phyloP scores from a whole-genome alignment of 306 rosid genomes.

The Cyamopsis tetragonoloba region DNA sequence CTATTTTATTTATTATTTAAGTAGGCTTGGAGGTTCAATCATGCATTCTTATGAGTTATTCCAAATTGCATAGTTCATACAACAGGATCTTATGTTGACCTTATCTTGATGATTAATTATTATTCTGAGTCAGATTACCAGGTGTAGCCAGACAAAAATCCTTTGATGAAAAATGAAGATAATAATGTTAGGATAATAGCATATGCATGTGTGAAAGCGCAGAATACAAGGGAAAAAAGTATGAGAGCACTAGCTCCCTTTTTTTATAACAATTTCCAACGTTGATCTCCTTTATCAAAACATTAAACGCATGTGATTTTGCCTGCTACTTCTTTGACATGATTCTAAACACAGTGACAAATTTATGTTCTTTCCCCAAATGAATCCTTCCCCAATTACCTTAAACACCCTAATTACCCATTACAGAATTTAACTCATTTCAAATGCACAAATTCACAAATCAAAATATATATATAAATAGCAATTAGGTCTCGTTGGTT shows the following conservation, averaged over 20 bases:
- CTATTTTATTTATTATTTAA: too few relatives aligned
- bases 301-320: slow-evolving; percentile 2
- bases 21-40: too few relatives aligned
- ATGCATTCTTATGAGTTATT: neutral
- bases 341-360: neutral
- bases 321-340: neutral
- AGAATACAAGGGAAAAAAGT: neutral
- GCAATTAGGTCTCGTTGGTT: too few relatives aligned
- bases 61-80: neutral
- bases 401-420: neutral
- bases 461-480: too few relatives aligned
- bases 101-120: neutral
- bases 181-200: neutral
- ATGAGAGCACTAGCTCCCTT: neutral
- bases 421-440: neutral
- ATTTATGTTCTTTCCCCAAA: neutral
- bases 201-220: neutral
- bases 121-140: neutral
- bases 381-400: neutral
- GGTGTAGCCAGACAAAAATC: neutral
- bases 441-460: neutral
- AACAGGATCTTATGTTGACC: neutral
- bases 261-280: slow-evolving; percentile 14
- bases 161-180: neutral
- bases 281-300: neutral